These are phyloP conservation scores for Spergularia azorica DNA, from an alignment of 179 eudicot genomes.

Conservation along the genomic window DNA sequence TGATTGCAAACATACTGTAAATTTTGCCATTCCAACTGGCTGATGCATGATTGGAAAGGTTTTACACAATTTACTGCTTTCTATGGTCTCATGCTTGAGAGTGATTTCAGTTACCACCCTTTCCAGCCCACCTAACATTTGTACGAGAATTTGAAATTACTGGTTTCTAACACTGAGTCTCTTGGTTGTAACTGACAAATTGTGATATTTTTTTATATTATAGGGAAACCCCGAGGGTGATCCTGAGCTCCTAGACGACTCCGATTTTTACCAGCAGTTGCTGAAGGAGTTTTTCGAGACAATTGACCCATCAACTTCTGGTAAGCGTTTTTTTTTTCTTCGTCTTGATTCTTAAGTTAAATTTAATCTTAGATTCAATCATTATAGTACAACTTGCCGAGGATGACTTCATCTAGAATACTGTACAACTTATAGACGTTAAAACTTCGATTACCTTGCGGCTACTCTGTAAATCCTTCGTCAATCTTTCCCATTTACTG, in stretches of 20 bases:
- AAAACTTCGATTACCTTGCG: too few species aligned
- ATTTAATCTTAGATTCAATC: neutral
- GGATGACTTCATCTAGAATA: too few species aligned
- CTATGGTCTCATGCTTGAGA: too few species aligned
- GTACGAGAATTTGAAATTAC: neutral
- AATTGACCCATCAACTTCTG: constrained; percentile 65
- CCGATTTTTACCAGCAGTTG: constrained; percentile 88
- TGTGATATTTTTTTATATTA: neutral
- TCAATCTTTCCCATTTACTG: too few species aligned
- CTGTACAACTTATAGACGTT: too few species aligned
- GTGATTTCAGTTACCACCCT: neutral
- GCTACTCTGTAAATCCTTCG: too few species aligned
- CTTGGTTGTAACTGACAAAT: neutral
- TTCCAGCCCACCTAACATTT: neutral
- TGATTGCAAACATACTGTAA: too few species aligned
- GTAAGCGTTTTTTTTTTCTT: constrained; percentile 34
- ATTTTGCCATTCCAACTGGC: too few species aligned
- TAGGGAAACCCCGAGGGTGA: constrained; percentile 59
- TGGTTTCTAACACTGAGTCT: neutral
- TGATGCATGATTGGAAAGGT: too few species aligned
- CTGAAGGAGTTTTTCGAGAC: constrained; percentile 88
- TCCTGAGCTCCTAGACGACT: constrained; percentile 87
- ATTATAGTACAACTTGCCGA: neutral
- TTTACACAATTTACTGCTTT: too few species aligned
- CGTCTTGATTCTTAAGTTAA: neutral